A percentile compares a stretch with the other conserved stretches of the same genome.
phyloP scores from a whole-genome alignment of 306 rosid genomes.

The Coriaria nepalensis region DNA sequence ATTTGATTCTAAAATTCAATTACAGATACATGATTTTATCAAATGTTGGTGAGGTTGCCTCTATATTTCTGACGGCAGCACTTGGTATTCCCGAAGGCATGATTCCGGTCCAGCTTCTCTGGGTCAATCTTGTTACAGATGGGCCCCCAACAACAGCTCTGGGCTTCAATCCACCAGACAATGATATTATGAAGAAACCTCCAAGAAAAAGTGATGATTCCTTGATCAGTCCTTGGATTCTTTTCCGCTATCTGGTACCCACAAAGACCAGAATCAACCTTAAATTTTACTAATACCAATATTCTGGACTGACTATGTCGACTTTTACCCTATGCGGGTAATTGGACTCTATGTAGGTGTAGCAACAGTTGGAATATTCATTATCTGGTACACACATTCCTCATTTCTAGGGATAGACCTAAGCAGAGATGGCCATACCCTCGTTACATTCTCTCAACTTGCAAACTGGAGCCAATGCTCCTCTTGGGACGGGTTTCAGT shows the following conservation, averaged over 20 bases:
- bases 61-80: slow-evolving; percentile 74
- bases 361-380: slow-evolving; percentile 81
- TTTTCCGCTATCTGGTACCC: slow-evolving; percentile 90
- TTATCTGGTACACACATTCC: slow-evolving; percentile 73
- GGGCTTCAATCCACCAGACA: slow-evolving; percentile 93
- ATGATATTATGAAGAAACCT: slow-evolving; percentile 78
- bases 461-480: slow-evolving; percentile 80
- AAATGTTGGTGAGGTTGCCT: slow-evolving; percentile 77
- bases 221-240: slow-evolving; percentile 69
- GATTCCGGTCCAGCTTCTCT: slow-evolving; percentile 95
- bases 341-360: slow-evolving; percentile 74
- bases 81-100: slow-evolving; percentile 92
- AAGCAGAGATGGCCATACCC: slow-evolving; percentile 73
- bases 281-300: too few species aligned
- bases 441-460: slow-evolving; percentile 77
- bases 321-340: slow-evolving; percentile 60
- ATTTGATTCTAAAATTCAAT: too few species aligned
- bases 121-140: slow-evolving; percentile 97
- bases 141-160: slow-evolving; percentile 97
- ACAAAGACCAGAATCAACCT: too few species aligned
- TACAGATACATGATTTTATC: slow-evolving; percentile 91
- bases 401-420: slow-evolving; percentile 86
- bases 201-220: slow-evolving; percentile 75
- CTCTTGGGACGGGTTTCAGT: slow-evolving; percentile 58
- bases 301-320: too few species aligned